phyloP scores from a whole-genome alignment of 805 yeast genomes.

The Yarrowia bubula region DNA sequence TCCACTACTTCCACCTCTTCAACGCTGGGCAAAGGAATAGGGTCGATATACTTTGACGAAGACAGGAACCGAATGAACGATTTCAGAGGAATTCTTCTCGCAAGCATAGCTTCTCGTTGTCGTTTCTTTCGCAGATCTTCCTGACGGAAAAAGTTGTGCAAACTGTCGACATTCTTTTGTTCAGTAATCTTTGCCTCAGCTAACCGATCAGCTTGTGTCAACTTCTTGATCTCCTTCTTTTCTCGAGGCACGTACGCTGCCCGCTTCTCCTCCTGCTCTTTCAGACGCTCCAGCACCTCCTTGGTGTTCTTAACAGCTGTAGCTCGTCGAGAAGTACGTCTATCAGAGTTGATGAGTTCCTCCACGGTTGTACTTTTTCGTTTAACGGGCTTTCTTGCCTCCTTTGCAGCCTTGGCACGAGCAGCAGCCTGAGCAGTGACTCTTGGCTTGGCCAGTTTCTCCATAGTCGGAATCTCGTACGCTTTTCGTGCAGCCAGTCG shows the following conservation, averaged over 20 bases:
- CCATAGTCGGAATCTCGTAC: conserved; percentile 40
- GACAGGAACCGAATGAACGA: conserved; percentile 57
- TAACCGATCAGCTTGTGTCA: conserved; percentile 69
- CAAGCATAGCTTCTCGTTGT: conserved; percentile 69
- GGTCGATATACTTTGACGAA: conserved; percentile 52
- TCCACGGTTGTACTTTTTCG: conserved; percentile 41
- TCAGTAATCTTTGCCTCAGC: conserved; percentile 90
- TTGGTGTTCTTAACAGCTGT: conserved; percentile 76
- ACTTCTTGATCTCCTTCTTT: conserved; percentile 35
- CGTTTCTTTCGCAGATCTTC: conserved; percentile 76
- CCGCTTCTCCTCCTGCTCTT: conserved; percentile 63
- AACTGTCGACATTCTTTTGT: conserved; percentile 64
- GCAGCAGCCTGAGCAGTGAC: conserved; percentile 28
- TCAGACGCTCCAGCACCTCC: conserved; percentile 69
- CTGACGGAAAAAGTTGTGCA: conserved; percentile 77
- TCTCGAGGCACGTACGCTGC: conserved; percentile 42
- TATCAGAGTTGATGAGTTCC: conserved; percentile 49
- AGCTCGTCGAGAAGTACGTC: conserved; percentile 74
- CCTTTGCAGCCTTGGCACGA: conserved; percentile 13
- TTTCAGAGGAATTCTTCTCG: conserved; percentile 58
- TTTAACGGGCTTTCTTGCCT: conserved; percentile 25
- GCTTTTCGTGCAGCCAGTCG: conserved; percentile 38
- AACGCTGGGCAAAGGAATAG: conserved; percentile 39
- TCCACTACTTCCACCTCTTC: conserved; percentile 36
- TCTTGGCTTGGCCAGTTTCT: conserved; percentile 37